Base-by-base conservation (phyloP, 345 rosid species). In the Psidium friedrichsthalianum region DNA sequence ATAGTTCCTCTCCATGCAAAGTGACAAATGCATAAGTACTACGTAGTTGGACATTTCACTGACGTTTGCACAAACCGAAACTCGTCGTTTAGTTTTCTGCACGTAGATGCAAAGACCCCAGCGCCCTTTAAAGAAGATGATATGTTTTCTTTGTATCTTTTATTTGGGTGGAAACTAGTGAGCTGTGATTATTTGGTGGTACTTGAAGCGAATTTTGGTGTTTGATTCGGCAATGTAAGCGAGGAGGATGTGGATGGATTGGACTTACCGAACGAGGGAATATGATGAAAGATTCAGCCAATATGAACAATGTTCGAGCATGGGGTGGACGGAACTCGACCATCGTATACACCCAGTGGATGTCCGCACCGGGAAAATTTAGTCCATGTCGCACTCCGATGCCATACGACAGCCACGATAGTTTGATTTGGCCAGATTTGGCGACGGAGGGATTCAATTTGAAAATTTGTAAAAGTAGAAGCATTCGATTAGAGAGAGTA, bases 381-480 rank as follows among this genome's bases (percentile, higher is more conserved):
- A 18, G 5, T 32, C 12, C 78, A 2, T 12, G 21, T 69, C 6
- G 24, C 47, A 32, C 24, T 32, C 1, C 3, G 1, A 69, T 16
- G 47, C 36, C 44, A 18, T 3, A 2, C 12, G 47, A 2, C 44
- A 18, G 11, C 5, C 78, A 2, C 44, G 6, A 0, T 0, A 8
- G 24, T 32, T 21, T 32, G 13, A 18, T 61, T 61, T 61, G 74
- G 74, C 1, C 18, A 5, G 40, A 29, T 27, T 27, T 29, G 74
- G 40, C 29, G 21, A 1, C 11, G 8, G 5, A 7, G 74, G 42
- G 18, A 59, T 27, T 27, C 27, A 27, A 59, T 14, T 59, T 27
- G 40, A 27, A 59, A 27, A 27, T 13, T 27, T 14, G 27, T 58
- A 5, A 61, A 27, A 27, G 40, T 4, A 8, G 4, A 64, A 64